phyloP scores from a whole-genome alignment of 371 early-diverging fungal species.

The Synchytrium microbalum region DNA sequence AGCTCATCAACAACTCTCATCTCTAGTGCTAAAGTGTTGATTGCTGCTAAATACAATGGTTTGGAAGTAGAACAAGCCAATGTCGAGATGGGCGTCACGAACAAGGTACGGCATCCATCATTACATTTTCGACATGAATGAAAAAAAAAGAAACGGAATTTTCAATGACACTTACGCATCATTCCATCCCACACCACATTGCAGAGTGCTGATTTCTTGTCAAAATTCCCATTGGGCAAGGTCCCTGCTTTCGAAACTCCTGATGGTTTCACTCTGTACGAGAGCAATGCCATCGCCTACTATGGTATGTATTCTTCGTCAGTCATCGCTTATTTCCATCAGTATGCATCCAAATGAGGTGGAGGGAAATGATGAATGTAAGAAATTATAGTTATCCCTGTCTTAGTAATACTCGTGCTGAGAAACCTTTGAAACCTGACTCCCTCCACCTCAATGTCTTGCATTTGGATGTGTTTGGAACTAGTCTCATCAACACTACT shows the following conservation, averaged over 20 bases:
- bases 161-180: neutral
- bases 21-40: conserved; percentile 42
- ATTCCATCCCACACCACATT: neutral
- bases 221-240: conserved; percentile 79
- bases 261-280: conserved; percentile 63
- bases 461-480: conserved; percentile 5
- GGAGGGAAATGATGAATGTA: conserved; percentile 6
- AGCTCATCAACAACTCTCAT: neutral
- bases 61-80: conserved; percentile 57
- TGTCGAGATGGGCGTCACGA: conserved; percentile 60
- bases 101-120: conserved; percentile 32
- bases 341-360: neutral
- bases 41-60: conserved; percentile 72
- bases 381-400: neutral
- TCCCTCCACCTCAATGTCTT: neutral
- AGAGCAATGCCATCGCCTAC: conserved; percentile 81
- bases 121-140: neutral
- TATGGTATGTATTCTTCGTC: conserved; percentile 49
- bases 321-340: neutral
- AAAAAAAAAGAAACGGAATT: neutral
- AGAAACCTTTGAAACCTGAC: neutral
- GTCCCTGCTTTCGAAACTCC: conserved; percentile 74
- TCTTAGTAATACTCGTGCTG: neutral
- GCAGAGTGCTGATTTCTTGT: conserved; percentile 62
- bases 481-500: too few relatives aligned